Conservation (phyloP, 257 asterid species). For the Jacaranda copaia region DNA sequence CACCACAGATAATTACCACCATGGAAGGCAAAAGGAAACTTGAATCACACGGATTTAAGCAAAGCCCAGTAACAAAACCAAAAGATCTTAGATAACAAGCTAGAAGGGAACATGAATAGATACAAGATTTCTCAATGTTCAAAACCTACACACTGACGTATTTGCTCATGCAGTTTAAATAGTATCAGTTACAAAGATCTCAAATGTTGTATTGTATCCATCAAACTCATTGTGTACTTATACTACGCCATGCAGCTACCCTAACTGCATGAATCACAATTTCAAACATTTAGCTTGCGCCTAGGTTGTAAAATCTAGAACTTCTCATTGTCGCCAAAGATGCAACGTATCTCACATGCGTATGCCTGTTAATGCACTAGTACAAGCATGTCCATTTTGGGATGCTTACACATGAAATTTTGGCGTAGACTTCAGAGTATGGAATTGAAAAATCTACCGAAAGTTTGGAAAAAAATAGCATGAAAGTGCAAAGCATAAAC, state of each 20-base stretch:
- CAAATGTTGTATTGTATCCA: background rate
- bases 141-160: background rate
- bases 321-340: background rate
- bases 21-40: background rate
- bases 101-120: background rate
- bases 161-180: background rate
- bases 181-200: background rate
- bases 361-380: no score
- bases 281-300: background rate
- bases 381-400: no score
- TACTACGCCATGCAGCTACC: background rate
- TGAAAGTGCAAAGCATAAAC: background rate
- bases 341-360: background rate
- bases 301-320: background rate
- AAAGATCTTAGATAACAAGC: background rate
- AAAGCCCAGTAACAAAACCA: constrained; percentile 54
- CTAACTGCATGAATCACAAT: constrained; percentile 15
- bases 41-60: background rate
- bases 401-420: no score
- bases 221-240: background rate
- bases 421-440: no score
- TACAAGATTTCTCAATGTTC: background rate
- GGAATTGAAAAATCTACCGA: no score
- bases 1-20: constrained; percentile 29
- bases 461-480: no score